phyloP scores from a whole-genome alignment of 371 early-diverging fungal species.

The Apophysomyces variabilis region DNA sequence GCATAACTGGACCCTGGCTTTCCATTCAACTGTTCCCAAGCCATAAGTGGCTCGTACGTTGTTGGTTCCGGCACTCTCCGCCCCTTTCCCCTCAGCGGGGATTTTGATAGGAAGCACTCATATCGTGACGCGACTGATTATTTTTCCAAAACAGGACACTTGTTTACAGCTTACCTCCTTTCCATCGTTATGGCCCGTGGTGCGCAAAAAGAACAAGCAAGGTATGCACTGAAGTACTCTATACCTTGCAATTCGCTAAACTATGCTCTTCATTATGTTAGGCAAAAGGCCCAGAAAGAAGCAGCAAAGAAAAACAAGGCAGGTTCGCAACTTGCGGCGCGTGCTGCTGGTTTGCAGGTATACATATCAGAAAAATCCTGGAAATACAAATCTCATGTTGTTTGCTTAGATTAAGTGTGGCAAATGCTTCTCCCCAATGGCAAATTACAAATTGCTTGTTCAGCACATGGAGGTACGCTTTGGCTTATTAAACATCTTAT shows the following conservation, averaged over 20 bases:
- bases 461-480: conserved; percentile 64
- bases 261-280: conserved; percentile 1
- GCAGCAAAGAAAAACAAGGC: conserved; percentile 39
- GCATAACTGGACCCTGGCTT: too few species aligned
- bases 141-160: too few species aligned
- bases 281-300: conserved; percentile 70
- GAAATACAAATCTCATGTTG: conserved; percentile 17
- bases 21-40: too few species aligned
- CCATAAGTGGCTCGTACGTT: too few species aligned
- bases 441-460: conserved; percentile 62
- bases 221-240: background rate
- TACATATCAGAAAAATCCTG: background rate
- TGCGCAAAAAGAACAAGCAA: conserved; percentile 10
- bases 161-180: background rate
- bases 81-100: too few species aligned
- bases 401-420: conserved; percentile 45
- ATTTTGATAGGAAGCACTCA: too few species aligned
- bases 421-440: conserved; percentile 42
- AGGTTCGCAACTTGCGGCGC: conserved; percentile 20
- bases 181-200: conserved; percentile 3
- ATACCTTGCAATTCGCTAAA: too few species aligned
- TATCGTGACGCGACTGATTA: too few species aligned
- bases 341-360: conserved; percentile 66
- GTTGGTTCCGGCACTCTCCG: too few species aligned
- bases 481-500: background rate